These are phyloP conservation scores for Boletus subparvulus DNA, from an alignment of 768 basidiomycete genomes.

Conservation along the genomic window DNA sequence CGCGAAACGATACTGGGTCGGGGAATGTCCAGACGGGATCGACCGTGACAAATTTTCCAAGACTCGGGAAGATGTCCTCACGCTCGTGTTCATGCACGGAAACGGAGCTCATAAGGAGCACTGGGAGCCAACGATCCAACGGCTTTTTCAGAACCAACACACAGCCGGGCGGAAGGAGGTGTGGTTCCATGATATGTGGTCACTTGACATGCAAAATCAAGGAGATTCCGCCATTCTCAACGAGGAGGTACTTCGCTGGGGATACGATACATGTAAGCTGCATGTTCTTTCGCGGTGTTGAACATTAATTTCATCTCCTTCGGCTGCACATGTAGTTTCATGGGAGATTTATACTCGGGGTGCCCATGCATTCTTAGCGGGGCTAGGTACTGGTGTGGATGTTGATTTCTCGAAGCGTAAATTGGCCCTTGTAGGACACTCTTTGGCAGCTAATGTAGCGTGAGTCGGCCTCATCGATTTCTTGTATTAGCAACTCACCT, in stretches of 20 bases:
- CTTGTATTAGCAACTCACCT: neutral
- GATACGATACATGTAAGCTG: no score
- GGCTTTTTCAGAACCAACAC: neutral
- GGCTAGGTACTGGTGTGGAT: conserved; percentile 1
- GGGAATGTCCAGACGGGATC: neutral
- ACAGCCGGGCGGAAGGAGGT: neutral
- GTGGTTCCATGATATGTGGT: conserved; percentile 8
- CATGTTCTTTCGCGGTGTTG: no score
- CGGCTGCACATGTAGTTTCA: neutral
- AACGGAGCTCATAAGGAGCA: conserved; percentile 7
- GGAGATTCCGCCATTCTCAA: no score
- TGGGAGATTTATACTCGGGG: conserved; percentile 7
- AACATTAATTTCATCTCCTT: neutral
- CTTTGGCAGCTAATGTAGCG: neutral
- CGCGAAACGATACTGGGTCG: conserved; percentile 10
- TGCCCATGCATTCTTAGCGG: conserved; percentile 4
- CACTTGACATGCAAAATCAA: neutral
- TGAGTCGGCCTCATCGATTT: neutral
- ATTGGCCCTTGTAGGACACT: conserved; percentile 5
- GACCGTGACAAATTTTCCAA: neutral
- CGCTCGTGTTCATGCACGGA: conserved; percentile 6
- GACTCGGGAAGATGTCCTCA: neutral
- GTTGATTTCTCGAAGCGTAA: conserved; percentile 14
- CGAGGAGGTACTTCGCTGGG: no score
- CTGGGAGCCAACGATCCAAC: conserved; percentile 4